A percentile compares a stretch with the other conserved stretches of the same genome.
phyloP scores from a whole-genome alignment of 768 basidiomycete species.

The Hydnum rufescens region DNA sequence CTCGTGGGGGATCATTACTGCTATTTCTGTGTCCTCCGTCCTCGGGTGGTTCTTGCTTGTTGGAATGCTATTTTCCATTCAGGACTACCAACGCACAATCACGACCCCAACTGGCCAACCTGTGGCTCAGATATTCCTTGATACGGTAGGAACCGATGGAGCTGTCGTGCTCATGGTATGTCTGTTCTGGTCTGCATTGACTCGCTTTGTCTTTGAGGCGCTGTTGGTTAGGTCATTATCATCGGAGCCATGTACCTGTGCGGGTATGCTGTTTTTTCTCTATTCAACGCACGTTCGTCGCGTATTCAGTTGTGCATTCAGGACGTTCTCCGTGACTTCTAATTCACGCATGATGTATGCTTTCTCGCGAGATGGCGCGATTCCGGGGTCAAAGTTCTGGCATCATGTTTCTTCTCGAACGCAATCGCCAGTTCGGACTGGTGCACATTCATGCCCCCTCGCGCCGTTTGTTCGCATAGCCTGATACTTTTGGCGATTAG shows the following conservation, averaged over 20 bases:
- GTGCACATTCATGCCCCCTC: constrained; percentile 16
- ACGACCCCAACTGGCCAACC: constrained; percentile 39
- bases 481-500: constrained; percentile 17
- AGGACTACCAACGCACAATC: constrained; percentile 40
- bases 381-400: constrained; percentile 49
- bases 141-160: constrained; percentile 52
- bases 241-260: constrained; percentile 61
- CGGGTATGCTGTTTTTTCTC: too few species aligned
- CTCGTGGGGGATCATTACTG: constrained; percentile 45
- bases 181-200: background rate
- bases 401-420: constrained; percentile 37
- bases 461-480: background rate
- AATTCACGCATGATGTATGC: constrained; percentile 76
- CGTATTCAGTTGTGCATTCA: constrained; percentile 11
- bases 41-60: constrained; percentile 61
- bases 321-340: constrained; percentile 57
- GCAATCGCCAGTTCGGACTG: constrained; percentile 39
- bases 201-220: background rate
- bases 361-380: constrained; percentile 53
- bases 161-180: constrained; percentile 54
- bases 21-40: constrained; percentile 49
- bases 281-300: background rate
- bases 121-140: constrained; percentile 60
- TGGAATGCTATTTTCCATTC: constrained; percentile 57
- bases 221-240: constrained; percentile 29